Conservation (phyloP, 768 basidiomycete genomes). For the Xerocomus spinulosus region DNA sequence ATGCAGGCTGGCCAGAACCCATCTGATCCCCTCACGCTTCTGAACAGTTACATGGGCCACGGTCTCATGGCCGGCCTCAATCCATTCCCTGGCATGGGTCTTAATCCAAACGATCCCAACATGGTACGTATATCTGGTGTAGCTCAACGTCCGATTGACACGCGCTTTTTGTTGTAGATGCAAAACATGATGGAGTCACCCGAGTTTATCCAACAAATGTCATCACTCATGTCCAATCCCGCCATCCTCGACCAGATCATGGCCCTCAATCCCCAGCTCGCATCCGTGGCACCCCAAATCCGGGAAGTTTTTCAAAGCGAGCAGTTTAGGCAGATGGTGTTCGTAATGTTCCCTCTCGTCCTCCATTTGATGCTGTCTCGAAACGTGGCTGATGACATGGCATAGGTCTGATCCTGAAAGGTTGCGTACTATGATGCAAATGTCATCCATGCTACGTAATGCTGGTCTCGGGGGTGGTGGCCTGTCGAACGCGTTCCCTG, state of each 20-base stretch:
- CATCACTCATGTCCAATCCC: slow-evolving; percentile 79
- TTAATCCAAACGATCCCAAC: slow-evolving; percentile 92
- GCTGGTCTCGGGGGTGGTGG: slow-evolving; percentile 37
- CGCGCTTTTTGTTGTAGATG: slow-evolving; percentile 42
- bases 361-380: background rate
- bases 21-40: slow-evolving; percentile 77
- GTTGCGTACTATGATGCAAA: slow-evolving; percentile 70
- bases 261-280: slow-evolving; percentile 72
- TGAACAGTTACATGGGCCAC: slow-evolving; percentile 74
- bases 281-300: slow-evolving; percentile 74
- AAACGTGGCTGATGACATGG: background rate
- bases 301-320: slow-evolving; percentile 75
- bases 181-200: slow-evolving; percentile 83
- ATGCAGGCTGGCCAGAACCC: slow-evolving; percentile 93
- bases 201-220: slow-evolving; percentile 85
- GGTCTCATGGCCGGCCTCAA: slow-evolving; percentile 84
- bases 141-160: background rate
- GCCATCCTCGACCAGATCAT: slow-evolving; percentile 86
- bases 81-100: slow-evolving; percentile 86
- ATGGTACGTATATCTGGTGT: slow-evolving; percentile 52
- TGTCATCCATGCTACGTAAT: slow-evolving; percentile 42
- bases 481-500: slow-evolving; percentile 47
- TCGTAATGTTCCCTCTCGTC: slow-evolving; percentile 19
- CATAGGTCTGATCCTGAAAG: slow-evolving; percentile 70
- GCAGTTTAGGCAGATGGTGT: slow-evolving; percentile 74